phyloP scores from a whole-genome alignment of 1,284 basidiomycete genomes.

The Retiboletus flavoniger region DNA sequence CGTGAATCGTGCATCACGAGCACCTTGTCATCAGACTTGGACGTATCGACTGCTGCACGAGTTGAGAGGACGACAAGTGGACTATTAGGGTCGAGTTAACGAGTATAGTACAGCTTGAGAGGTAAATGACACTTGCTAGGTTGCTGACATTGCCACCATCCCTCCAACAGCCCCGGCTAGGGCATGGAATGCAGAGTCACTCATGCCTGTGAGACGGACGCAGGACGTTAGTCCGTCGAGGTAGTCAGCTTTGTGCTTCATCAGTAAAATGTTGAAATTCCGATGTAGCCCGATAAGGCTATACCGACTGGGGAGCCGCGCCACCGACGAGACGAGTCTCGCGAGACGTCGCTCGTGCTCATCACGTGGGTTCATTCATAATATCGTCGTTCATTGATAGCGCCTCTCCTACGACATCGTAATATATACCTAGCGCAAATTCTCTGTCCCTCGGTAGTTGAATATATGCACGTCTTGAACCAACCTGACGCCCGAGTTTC shows the following conservation, averaged over 20 bases:
- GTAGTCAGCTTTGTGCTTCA: neutral
- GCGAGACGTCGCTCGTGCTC: neutral
- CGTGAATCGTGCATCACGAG: conserved; percentile 5
- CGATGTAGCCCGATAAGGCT: too few relatives aligned
- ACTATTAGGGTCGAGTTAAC: conserved; percentile 42
- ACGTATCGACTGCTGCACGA: conserved; percentile 85
- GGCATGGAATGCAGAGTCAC: conserved; percentile 88
- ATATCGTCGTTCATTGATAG: neutral
- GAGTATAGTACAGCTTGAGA: neutral
- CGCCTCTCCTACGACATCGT: neutral
- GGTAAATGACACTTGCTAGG: conserved; percentile 58
- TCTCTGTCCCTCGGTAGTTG: neutral
- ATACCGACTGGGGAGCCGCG: too few relatives aligned
- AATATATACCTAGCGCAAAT: neutral
- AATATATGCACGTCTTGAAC: neutral
- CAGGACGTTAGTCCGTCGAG: neutral
- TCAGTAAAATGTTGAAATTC: too few relatives aligned
- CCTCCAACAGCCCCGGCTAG: conserved; percentile 90
- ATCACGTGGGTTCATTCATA: neutral
- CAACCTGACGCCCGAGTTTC: neutral
- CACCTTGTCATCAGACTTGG: conserved; percentile 71
- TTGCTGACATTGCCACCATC: conserved; percentile 83
- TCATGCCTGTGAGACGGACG: conserved; percentile 41
- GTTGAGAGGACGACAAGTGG: conserved; percentile 93
- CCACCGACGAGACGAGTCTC: too few relatives aligned